These are phyloP conservation scores for Cucumis cinereus DNA, from an alignment of 306 rosid species.

Conservation along the genomic window DNA sequence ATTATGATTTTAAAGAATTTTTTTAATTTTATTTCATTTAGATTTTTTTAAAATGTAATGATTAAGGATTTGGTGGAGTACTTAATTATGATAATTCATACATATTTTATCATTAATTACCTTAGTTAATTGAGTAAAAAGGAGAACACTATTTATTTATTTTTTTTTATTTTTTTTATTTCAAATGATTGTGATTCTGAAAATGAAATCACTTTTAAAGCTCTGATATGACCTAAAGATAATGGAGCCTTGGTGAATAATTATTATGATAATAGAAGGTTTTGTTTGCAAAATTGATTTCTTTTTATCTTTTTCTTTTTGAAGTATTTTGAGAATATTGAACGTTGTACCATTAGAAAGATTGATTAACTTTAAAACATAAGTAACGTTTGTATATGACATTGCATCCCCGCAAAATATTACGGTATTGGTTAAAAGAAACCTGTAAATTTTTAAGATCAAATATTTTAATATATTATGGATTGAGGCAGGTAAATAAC, in stretches of 20 bases:
- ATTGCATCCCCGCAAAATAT: no score
- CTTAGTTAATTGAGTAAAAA: background rate
- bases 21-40: background rate
- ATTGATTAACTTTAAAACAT: background rate
- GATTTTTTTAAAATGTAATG: background rate
- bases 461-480: background rate
- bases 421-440: no score
- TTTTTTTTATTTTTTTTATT: no score
- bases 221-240: constrained; percentile 7
- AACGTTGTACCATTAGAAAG: background rate
- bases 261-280: background rate
- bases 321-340: background rate
- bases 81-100: background rate
- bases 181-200: constrained; percentile 1
- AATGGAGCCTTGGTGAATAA: constrained; percentile 4
- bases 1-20: background rate
- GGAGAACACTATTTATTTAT: background rate
- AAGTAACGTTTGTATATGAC: no score
- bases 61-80: constrained; percentile 6
- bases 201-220: background rate
- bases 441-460: no score
- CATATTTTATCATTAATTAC: constrained; percentile 7
- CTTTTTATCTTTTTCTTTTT: background rate
- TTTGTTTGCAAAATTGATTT: background rate
- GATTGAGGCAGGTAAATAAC: background rate